Base-by-base conservation (phyloP, 495 filamentous ascomycete genomes). In the Parachaetomium inaequale region DNA sequence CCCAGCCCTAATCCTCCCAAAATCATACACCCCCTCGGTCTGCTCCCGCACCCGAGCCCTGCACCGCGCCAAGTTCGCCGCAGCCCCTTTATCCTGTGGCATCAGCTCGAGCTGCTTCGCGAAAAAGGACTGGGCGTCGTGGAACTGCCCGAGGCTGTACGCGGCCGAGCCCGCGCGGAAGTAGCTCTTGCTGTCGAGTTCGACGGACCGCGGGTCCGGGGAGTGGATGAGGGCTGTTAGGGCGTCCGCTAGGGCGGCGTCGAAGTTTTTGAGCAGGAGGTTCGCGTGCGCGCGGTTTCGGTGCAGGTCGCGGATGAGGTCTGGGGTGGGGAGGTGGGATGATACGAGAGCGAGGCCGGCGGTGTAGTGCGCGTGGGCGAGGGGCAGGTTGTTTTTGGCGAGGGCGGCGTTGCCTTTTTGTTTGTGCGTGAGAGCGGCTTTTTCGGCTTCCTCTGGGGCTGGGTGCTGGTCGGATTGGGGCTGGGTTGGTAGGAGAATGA, bases 201-300 rank as follows among this genome's bases (percentile, higher is more conserved):
- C 55, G 8, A 2, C 15, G 26, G 42, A 23, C 5, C 40, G 40
- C n/a, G 8, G 21, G 38, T 47, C 42, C 15, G 45, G 10, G 11
- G 23, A 6, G 25, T 15, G 11, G 47, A 58, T 46, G 26, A 58
- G 40, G 1, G 55, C 26, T 10, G 55, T 15, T 2, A 47, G 25
- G 17, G 55, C 55, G 42, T 58, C 55, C 15, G 42, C 11, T 23
- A 28, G 0, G 2, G 40, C 55, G 7, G n/a, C 55, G 17, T 46
- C 42, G 17, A 23, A 25, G 21, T 36, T 26, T 0, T 2, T 7
- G 2, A 58, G 55, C 10, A 58, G 42, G 12, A 58, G 40, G 42
- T 58, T 46, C 7, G 40, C 55, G 42, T 46, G 55, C 5, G 42
- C 55, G 17, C 55, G 40, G 42, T 58, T 58, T 26, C 55, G 55